Percentiles rank a stretch among this genome's conserved stretches.
Conservation (phyloP, 2,329 filamentous ascomycete species). For the Arthrobotrys iridis region DNA sequence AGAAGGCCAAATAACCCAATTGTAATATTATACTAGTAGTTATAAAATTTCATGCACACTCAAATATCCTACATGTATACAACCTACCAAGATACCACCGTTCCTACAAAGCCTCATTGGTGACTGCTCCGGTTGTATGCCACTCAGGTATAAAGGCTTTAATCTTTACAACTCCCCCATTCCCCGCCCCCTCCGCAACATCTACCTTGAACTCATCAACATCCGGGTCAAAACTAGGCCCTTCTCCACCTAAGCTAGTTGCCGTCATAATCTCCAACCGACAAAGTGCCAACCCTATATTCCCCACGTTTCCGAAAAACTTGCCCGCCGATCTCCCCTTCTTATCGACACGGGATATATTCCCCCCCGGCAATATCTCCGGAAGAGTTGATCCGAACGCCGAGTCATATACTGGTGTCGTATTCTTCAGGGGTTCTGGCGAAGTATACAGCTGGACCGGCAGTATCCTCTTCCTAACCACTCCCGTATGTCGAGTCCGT, state of each 20-base stretch:
- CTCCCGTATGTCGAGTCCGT: slow-evolving; percentile 90
- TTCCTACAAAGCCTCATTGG: slow-evolving; percentile 40
- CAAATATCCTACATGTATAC: slow-evolving; percentile 7
- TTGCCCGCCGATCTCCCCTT: slow-evolving; percentile 80
- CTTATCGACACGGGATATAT: slow-evolving; percentile 67
- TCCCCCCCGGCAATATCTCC: slow-evolving; percentile 62
- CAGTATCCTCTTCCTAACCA: slow-evolving; percentile 88
- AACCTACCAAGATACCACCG: background rate
- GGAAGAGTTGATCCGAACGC: slow-evolving; percentile 8
- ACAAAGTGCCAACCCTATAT: slow-evolving; percentile 86
- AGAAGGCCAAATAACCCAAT: slow-evolving; percentile 12
- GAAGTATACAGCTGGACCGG: slow-evolving; percentile 77
- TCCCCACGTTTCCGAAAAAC: slow-evolving; percentile 80
- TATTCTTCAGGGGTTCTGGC: slow-evolving; percentile 48
- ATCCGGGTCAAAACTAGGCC: slow-evolving; percentile 70
- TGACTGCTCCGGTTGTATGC: slow-evolving; percentile 62
- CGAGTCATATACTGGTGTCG: slow-evolving; percentile 46
- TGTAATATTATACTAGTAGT: background rate
- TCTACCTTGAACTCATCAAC: slow-evolving; percentile 65
- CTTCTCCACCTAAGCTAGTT: slow-evolving; percentile 73
- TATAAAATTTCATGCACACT: slow-evolving; percentile 6
- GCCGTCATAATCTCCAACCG: slow-evolving; percentile 91
- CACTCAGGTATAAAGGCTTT: slow-evolving; percentile 88
- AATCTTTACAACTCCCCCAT: slow-evolving; percentile 66
- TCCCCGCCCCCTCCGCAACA: slow-evolving; percentile 62